Conservation (phyloP, 2,329 filamentous ascomycete genomes). For the Colletotrichum eremochloae region DNA sequence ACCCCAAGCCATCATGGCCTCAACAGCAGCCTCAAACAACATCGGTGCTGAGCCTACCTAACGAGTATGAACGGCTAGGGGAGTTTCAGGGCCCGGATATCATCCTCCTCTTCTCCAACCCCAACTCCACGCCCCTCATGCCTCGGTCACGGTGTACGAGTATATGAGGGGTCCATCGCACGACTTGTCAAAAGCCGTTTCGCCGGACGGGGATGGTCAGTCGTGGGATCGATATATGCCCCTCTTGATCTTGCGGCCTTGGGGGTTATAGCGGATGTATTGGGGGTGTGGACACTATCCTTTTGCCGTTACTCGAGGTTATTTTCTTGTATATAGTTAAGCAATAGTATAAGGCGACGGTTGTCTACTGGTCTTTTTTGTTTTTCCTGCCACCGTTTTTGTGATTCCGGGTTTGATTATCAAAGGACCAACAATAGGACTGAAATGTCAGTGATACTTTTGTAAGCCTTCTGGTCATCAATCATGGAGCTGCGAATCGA, state of each 20-base stretch:
- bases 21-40: conserved; percentile 41
- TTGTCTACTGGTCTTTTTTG: neutral
- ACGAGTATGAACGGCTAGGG: conserved; percentile 44
- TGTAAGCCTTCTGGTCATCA: neutral
- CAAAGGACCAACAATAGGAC: neutral
- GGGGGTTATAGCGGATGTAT: conserved; percentile 41
- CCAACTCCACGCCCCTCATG: conserved; percentile 40
- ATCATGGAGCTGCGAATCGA: neutral
- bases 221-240: conserved; percentile 43
- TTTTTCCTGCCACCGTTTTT: neutral
- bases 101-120: conserved; percentile 45
- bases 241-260: conserved; percentile 45
- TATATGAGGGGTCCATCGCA: conserved; percentile 45
- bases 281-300: conserved; percentile 35
- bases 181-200: conserved; percentile 45
- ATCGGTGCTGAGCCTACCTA: conserved; percentile 42
- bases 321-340: rapidly evolving
- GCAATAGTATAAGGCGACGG: neutral
- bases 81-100: conserved; percentile 48
- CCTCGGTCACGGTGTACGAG: conserved; percentile 44
- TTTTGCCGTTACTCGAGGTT: conserved; percentile 42
- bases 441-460: neutral
- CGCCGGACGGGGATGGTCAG: conserved; percentile 46
- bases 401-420: no score
- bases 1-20: conserved; percentile 46